Evolutionary conservation across 2,329 filamentous ascomycete genomes (phyloP).

Genomic region (Colletotrichum musae): DNA sequence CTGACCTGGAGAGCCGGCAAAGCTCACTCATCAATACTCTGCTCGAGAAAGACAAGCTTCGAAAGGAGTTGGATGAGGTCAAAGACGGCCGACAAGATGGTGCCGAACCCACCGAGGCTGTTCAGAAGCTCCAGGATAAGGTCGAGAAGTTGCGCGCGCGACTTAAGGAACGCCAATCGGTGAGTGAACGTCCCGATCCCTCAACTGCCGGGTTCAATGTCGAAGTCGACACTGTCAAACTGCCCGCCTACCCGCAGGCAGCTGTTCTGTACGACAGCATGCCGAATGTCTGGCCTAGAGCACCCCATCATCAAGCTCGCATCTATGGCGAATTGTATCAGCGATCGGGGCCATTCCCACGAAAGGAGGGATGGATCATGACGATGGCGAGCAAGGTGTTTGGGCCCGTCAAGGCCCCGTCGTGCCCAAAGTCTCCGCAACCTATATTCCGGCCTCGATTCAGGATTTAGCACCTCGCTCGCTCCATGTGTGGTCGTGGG

Average conservation of each 20-base stretch:
- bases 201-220: not conserved
- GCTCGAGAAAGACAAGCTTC: conserved; percentile 72
- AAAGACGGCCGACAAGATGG: conserved; percentile 54
- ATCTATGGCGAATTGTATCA: not conserved
- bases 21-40: conserved; percentile 72
- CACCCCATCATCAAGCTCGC: conserved; percentile 18
- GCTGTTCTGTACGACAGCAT: conserved; percentile 34
- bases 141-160: conserved; percentile 70
- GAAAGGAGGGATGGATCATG: conserved; percentile 16
- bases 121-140: conserved; percentile 64
- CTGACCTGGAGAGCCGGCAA: conserved; percentile 71
- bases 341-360: not conserved
- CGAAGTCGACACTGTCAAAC: not conserved
- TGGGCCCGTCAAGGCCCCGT: not conserved
- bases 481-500: not conserved
- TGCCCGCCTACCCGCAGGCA: conserved; percentile 12
- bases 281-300: conserved; percentile 9
- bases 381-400: conserved; percentile 20
- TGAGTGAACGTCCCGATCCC: conserved; percentile 54
- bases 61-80: conserved; percentile 66
- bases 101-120: conserved; percentile 54
- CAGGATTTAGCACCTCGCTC: not conserved
- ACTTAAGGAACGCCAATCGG: conserved; percentile 71
- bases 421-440: not conserved
- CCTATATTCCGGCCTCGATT: conserved; percentile 3